Evolutionary conservation across 2,329 filamentous ascomycete species (phyloP), one percentile per base, ranked within the genome.

Genomic region (Aureobasidium sp.): DNA sequence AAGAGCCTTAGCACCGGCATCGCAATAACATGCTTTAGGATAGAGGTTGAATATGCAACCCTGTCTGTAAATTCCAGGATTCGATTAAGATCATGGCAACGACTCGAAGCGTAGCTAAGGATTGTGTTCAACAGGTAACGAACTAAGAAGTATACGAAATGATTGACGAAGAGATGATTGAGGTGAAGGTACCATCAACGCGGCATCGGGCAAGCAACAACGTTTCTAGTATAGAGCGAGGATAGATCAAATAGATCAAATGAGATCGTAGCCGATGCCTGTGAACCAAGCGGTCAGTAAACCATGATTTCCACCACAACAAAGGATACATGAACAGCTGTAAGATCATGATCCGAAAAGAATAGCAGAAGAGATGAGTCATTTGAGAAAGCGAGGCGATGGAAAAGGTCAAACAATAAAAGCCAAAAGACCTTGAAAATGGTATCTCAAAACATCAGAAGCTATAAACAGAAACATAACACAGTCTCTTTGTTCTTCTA

Each of bases 41-140:
- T 21, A 7, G 6, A 9, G 16, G 45, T 11, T 39, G 32, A 53
- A 1, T 3, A 10, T 2, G 16, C 25, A 39, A 53, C 49, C 49
- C 49, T 53, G 49, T 16, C 5, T 13, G 10, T 32, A n/a, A 13
- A 3, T 9, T 32, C 3, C 1, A 30, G 5, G 27, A 3, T 4
- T 8, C 7, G 1, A 3, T 6, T 9, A n/a, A 2, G 29, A n/a
- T 1, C 9, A 16, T 9, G 5, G 13, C 2, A n/a, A 16, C 10
- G 1, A 9, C 3, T 16, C 0, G 15, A 48, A 32, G 29, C 16
- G 7, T 30, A 10, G 8, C 7, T 48, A 5, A 16, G 27, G 21
- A 6, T 5, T 27, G 3, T 44, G 13, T 13, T 13, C 3, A 13
- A 13, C 3, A 13, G 1, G 5, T 1, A 44, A 44, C 6, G 21